phyloP scores from a whole-genome alignment of 805 yeast genomes.

The Cyberlindnera sargentensis region DNA sequence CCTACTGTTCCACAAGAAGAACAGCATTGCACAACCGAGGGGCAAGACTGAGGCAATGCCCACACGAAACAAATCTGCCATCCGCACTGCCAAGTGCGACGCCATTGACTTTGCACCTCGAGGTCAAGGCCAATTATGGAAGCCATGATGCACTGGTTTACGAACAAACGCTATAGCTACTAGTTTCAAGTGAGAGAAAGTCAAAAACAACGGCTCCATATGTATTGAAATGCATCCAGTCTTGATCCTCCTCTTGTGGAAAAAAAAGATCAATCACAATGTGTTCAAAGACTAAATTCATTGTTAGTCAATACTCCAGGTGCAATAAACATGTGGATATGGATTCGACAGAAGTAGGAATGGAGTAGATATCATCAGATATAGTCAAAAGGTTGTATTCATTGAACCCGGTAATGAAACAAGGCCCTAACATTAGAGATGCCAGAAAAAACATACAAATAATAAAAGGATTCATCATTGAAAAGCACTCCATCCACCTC shows the following conservation, averaged over 20 bases:
- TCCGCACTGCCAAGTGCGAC: constrained; percentile 37
- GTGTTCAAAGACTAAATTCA: too few species aligned
- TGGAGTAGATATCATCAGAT: constrained; percentile 38
- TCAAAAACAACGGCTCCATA: too few species aligned
- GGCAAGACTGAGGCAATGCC: neutral
- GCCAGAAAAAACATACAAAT: constrained; percentile 66
- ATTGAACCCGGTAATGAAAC: constrained; percentile 55
- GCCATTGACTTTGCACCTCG: constrained; percentile 52
- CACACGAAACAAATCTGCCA: constrained; percentile 1
- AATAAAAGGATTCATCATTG: constrained; percentile 19
- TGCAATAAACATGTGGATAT: too few species aligned
- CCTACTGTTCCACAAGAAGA: constrained; percentile 7
- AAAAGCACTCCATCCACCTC: constrained; percentile 1
- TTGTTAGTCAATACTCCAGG: too few species aligned
- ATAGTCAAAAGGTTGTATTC: constrained; percentile 67
- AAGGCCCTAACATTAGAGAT: constrained; percentile 83
- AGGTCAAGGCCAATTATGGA: constrained; percentile 56
- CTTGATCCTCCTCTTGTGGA: too few species aligned
- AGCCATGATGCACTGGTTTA: neutral
- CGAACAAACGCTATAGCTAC: too few species aligned
- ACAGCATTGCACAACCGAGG: neutral
- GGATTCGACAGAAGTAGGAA: neutral
- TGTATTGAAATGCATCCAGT: too few species aligned
- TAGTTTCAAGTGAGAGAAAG: too few species aligned
- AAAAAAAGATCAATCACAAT: too few species aligned